Base-by-base conservation (phyloP, 805 yeast genomes). In the Candida anglica region DNA sequence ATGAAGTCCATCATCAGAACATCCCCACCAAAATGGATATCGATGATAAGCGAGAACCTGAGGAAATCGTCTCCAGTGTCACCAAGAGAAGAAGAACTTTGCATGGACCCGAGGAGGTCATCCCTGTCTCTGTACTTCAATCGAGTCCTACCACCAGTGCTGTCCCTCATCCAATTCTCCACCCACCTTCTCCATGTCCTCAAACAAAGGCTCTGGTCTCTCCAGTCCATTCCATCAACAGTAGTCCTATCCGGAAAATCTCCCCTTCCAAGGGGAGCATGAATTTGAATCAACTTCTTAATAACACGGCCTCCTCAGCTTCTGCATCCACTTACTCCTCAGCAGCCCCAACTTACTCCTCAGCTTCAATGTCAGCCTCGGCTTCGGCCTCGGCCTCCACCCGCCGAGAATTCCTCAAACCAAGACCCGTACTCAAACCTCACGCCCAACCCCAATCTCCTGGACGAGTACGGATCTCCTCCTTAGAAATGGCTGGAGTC, bases 231-330 rank as follows among this genome's bases (percentile, higher is more conserved):
- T 9, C 23, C 23, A 9, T 30, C 32, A 30, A 30, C 32, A 30
- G 32, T 21, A 49, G 51, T 33, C 58, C 59, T n/a, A 27, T 40
- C 6, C 42, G 49, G n/a, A 49, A 44, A 23, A 66, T 66, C 4
- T 63, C 69, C 1, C 72, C 72, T 1, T 65, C 71, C 6, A 65
- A 60, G 37, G 60, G 61, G 27, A 59, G 63, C 5, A 54, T 55
- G 56, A 59, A 66, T 37, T 53, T 66, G 35, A 56, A 62, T 38
- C 47, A 46, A 27, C 37, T 64, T 18, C 42, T 66, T 27, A 50
- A 43, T 32, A 52, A 44, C 14, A n/a, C 21, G 47, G 47, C 31
- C 32, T 9, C 23, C 11, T 21, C 23, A 9, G 11, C 11, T 6
- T 6, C 64, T 62, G 6, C 41, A 38, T 7, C 53, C 60, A 2